Percentiles rank a stretch among this genome's conserved stretches.
Evolutionary conservation across 768 basidiomycete species (phyloP).

Genomic region (Tylopilus intermedius): DNA sequence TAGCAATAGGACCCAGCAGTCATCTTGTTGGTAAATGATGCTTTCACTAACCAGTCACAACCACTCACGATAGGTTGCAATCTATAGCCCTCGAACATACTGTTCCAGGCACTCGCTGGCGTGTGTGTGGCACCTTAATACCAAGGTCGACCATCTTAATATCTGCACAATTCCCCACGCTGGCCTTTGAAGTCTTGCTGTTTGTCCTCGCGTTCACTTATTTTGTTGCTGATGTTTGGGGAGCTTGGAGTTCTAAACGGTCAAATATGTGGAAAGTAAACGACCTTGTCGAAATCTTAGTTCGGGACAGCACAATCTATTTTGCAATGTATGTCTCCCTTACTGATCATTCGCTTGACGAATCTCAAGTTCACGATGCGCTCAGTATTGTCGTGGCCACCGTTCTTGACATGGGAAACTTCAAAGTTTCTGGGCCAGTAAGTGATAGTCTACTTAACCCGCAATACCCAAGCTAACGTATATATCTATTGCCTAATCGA

Average conservation of each 20-base stretch:
- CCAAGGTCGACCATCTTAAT: not conserved
- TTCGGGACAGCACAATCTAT: slow-evolving; percentile 19
- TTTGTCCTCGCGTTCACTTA: slow-evolving; percentile 15
- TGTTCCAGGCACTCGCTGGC: not conserved
- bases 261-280: not conserved
- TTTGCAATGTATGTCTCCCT: slow-evolving; percentile 13
- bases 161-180: slow-evolving; percentile 4
- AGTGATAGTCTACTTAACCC: not conserved
- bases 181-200: slow-evolving; percentile 15
- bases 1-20: slow-evolving; percentile 11
- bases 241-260: not conserved
- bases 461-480: not conserved
- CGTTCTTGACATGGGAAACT: slow-evolving; percentile 3
- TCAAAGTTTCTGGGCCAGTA: not conserved
- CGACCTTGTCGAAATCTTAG: slow-evolving; percentile 12
- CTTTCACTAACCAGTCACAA: not conserved
- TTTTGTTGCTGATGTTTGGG: slow-evolving; percentile 2
- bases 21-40: slow-evolving; percentile 3
- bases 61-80: not conserved
- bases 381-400: slow-evolving; percentile 6
- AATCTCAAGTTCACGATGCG: not conserved
- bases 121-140: slow-evolving; percentile 2
- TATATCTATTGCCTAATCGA: not conserved
- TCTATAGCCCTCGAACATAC: not conserved
- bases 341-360: not conserved